Evolutionary conservation across 306 rosid species (phyloP), one percentile per base, ranked within the genome.

Genomic region (Prunus davidiana): DNA sequence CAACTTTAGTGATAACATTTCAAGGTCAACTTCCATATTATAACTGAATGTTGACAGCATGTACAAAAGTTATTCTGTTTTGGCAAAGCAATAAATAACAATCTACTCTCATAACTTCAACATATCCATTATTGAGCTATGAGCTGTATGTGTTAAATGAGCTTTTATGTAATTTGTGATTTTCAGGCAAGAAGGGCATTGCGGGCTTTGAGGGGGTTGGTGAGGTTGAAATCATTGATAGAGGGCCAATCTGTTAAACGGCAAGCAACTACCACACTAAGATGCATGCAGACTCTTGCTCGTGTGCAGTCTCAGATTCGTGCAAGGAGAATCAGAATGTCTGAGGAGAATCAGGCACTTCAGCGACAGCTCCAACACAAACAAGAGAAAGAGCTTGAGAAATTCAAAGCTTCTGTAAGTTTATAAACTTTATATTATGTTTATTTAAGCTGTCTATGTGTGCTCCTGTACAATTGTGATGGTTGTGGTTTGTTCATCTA

Each of bases 201-300:
- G 80, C 88, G 88, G 38, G 93, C 89, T 49, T 79, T 91, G 87
- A 88, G 86, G 82, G 97, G 97, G 69, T 83, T 96, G 86, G 93
- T 81, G 71, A 88, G 98, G 91, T 82, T 96, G 91, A 92, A 80
- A 73, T 79, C 89, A 27, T 76, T 92, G 88, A 80, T 92, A n/a
- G 78, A 87, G 74, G 96, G 96, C 38, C 91, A 91, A 78, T 84
- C 87, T 32, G 97, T 92, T 72, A 91, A 92, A 85, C 79, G 96
- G 45, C 99, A 96, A 85, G 90, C 91, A 38, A 82, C 91, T 19
- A 83, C 87, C 45, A 83, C 98, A 24, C 88, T 96, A 66, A 89
- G 78, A 82, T 91, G 93, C 86, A 92, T 96, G 98, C 99, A 96
- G 85, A 92, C 98, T 12, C 87, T 92, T 74, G 86, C 97, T 52